A percentile compares a stretch with the other conserved stretches of the same genome.
phyloP scores from a whole-genome alignment of 331 rosid genomes.

The Dryas integrifolia region DNA sequence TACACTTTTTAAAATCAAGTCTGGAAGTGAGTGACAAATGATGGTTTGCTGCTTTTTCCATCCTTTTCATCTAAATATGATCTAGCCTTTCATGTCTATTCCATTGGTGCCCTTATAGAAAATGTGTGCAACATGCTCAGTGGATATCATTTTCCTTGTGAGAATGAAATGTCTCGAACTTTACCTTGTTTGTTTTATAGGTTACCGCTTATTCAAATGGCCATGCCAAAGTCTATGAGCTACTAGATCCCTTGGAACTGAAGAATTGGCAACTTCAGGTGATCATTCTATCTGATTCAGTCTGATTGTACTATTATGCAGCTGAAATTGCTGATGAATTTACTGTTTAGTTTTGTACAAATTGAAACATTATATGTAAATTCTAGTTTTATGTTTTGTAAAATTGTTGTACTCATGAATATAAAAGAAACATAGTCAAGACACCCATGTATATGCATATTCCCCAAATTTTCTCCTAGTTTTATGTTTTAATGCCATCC shows the following conservation, averaged over 20 bases:
- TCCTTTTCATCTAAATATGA: background rate
- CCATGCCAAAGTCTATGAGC: conserved; percentile 63
- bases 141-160: background rate
- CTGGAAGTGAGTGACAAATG: background rate
- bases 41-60: background rate
- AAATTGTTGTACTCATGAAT: background rate
- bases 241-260: conserved; percentile 75
- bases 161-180: background rate
- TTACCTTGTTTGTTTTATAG: conserved; percentile 30
- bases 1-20: conserved; percentile 4
- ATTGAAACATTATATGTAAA: background rate
- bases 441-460: background rate
- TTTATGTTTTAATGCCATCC: background rate
- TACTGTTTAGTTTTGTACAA: conserved; percentile 2
- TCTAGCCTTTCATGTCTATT: conserved; percentile 7
- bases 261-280: conserved; percentile 96
- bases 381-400: background rate
- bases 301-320: background rate
- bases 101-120: background rate
- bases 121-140: background rate
- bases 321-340: background rate
- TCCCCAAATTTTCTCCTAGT: background rate
- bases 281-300: conserved; percentile 24
- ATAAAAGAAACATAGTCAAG: no score
- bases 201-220: conserved; percentile 81